phyloP scores from a whole-genome alignment of 1,139 yeast genomes.

The Sugiyamaella castrensis region DNA sequence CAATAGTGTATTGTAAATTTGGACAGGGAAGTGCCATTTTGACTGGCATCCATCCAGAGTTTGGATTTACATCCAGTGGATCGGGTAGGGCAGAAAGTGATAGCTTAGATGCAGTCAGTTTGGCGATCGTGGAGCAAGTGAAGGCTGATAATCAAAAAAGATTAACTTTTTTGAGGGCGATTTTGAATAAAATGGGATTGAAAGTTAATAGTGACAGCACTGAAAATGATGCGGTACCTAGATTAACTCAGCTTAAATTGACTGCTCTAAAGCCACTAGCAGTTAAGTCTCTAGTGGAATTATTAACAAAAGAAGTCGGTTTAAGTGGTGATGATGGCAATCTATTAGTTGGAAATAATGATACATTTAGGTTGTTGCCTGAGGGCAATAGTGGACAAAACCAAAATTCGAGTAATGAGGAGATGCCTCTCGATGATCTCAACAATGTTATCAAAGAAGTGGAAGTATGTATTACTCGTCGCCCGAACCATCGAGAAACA shows the following conservation, averaged over 20 bases:
- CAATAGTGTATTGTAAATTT: slow-evolving; percentile 61
- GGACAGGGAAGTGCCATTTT: slow-evolving; percentile 77
- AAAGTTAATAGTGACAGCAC: slow-evolving; percentile 51
- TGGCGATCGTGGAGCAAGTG: slow-evolving; percentile 43
- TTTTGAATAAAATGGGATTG: slow-evolving; percentile 61
- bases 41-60: slow-evolving; percentile 93
- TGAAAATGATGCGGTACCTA: slow-evolving; percentile 50
- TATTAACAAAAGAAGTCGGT: slow-evolving; percentile 42
- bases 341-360: slow-evolving; percentile 50
- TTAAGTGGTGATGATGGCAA: slow-evolving; percentile 42
- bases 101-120: slow-evolving; percentile 33
- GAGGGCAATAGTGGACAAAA: slow-evolving; percentile 1
- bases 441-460: slow-evolving; percentile 55
- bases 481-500: slow-evolving; percentile 46
- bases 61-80: slow-evolving; percentile 27
- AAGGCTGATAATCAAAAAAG: slow-evolving; percentile 48
- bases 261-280: slow-evolving; percentile 36
- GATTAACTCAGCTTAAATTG: slow-evolving; percentile 60
- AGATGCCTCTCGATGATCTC: slow-evolving; percentile 46
- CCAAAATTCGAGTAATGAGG: slow-evolving; percentile 13
- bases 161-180: slow-evolving; percentile 51
- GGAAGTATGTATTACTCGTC: slow-evolving; percentile 45
- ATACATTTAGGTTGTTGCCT: slow-evolving; percentile 38
- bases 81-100: slow-evolving; percentile 9
- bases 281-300: slow-evolving; percentile 33